Percentiles rank a stretch among this genome's conserved stretches.
These are phyloP conservation scores for Pisolithus sp. DNA, from an alignment of 768 basidiomycete species.

Conservation along the genomic window DNA sequence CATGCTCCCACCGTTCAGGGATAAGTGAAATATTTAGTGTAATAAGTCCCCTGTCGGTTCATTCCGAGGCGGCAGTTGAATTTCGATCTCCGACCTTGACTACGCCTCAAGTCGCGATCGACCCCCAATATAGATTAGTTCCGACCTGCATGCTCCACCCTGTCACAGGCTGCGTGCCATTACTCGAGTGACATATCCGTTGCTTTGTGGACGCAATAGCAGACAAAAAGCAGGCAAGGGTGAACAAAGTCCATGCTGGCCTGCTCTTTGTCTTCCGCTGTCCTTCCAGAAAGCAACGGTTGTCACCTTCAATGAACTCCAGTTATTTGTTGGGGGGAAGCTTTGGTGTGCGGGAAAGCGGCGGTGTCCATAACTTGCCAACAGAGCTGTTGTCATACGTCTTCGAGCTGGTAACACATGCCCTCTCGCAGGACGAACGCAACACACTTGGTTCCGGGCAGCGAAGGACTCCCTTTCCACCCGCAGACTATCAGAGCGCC, in stretches of 20 bases:
- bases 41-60: not conserved
- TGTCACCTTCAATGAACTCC: not conserved
- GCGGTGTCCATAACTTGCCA: constrained; percentile 43
- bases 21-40: not conserved
- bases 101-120: not conserved
- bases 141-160: not conserved
- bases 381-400: constrained; percentile 53
- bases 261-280: not conserved
- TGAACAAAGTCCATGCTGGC: not conserved
- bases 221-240: not conserved
- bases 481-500: constrained; percentile 40
- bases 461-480: constrained; percentile 26
- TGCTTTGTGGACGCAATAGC: not conserved
- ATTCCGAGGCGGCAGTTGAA: not conserved
- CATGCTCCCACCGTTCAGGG: not conserved
- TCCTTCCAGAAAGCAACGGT: not conserved
- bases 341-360: constrained; percentile 3
- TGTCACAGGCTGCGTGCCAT: not conserved
- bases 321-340: not conserved
- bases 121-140: not conserved
- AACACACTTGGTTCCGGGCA: constrained; percentile 14
- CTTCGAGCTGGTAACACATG: constrained; percentile 43
- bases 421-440: constrained; percentile 16
- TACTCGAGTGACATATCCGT: not conserved
- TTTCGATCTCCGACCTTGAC: not conserved